Percentiles rank a stretch among this genome's conserved stretches.
phyloP scores from a whole-genome alignment of 192 early-diverging fungal genomes.

The Backusella circina region DNA sequence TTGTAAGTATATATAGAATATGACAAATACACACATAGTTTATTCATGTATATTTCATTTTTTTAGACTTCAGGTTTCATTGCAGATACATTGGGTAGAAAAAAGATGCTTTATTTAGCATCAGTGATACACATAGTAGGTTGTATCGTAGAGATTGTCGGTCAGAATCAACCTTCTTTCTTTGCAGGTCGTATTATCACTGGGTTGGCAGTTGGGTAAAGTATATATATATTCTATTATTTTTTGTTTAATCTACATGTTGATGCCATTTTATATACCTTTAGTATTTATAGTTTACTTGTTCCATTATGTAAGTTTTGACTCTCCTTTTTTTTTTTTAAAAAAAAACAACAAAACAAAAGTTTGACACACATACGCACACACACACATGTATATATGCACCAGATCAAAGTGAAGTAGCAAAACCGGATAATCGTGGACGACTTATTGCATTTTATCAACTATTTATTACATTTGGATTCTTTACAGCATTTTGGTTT shows the following conservation, averaged over 20 bases:
- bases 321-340: too few species aligned
- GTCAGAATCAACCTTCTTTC: slow-evolving; percentile 36
- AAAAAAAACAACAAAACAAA: not conserved
- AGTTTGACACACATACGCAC: not conserved
- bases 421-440: slow-evolving; percentile 63
- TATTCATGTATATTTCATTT: slow-evolving; percentile 13
- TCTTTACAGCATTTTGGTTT: slow-evolving; percentile 40
- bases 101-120: slow-evolving; percentile 38
- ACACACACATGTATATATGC: too few species aligned
- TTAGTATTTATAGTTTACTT: slow-evolving; percentile 34
- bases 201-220: slow-evolving; percentile 44
- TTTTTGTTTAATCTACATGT: too few species aligned
- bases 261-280: too few species aligned
- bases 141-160: slow-evolving; percentile 44
- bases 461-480: slow-evolving; percentile 84
- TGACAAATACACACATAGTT: slow-evolving; percentile 44
- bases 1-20: not conserved
- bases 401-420: slow-evolving; percentile 23
- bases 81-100: slow-evolving; percentile 45
- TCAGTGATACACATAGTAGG: slow-evolving; percentile 47
- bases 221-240: slow-evolving; percentile 13
- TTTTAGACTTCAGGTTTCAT: slow-evolving; percentile 61
- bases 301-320: slow-evolving; percentile 46
- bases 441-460: slow-evolving; percentile 82
- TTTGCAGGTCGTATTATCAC: slow-evolving; percentile 46